A percentile compares a stretch with the other conserved stretches of the same genome.
Conservation (phyloP, 2,329 filamentous ascomycete genomes). For the Cercospora sojina region DNA sequence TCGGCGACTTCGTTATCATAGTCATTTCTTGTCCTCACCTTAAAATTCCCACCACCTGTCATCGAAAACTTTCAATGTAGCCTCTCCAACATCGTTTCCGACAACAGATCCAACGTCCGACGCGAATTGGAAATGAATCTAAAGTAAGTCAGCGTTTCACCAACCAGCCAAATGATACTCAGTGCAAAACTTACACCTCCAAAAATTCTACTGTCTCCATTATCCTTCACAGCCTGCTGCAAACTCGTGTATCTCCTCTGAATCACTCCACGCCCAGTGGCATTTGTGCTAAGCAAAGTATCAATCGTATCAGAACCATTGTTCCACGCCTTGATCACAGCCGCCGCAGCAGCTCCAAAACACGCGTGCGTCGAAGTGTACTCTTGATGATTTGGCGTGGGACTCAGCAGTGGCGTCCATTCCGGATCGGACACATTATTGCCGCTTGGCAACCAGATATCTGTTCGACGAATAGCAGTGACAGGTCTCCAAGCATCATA, state of each 20-base stretch:
- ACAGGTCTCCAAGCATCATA: slow-evolving; percentile 35
- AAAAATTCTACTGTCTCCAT: slow-evolving; percentile 34
- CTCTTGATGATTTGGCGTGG: slow-evolving; percentile 35
- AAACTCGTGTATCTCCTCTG: slow-evolving; percentile 32
- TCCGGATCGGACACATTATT: slow-evolving; percentile 26
- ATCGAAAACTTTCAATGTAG: slow-evolving; percentile 9
- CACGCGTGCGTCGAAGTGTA: slow-evolving; percentile 34
- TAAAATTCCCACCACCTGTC: slow-evolving; percentile 9
- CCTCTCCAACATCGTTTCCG: slow-evolving; percentile 16
- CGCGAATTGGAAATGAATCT: slow-evolving; percentile 35
- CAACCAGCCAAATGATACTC: not conserved
- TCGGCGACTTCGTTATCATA: not conserved
- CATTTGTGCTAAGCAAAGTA: slow-evolving; percentile 32
- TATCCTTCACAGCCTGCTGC: slow-evolving; percentile 31
- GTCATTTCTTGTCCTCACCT: not conserved
- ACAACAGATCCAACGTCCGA: slow-evolving; percentile 29
- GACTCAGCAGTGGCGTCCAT: slow-evolving; percentile 32
- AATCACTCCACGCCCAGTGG: slow-evolving; percentile 31
- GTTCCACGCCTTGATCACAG: slow-evolving; percentile 30
- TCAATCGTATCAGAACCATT: slow-evolving; percentile 26
- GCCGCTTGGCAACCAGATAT: slow-evolving; percentile 29
- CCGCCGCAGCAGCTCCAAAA: slow-evolving; percentile 32
- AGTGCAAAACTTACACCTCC: slow-evolving; percentile 25
- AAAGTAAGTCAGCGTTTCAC: not conserved
- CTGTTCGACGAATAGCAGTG: slow-evolving; percentile 25